phyloP scores from a whole-genome alignment of 768 basidiomycete genomes.

The Strobilomyces echinocephalus region DNA sequence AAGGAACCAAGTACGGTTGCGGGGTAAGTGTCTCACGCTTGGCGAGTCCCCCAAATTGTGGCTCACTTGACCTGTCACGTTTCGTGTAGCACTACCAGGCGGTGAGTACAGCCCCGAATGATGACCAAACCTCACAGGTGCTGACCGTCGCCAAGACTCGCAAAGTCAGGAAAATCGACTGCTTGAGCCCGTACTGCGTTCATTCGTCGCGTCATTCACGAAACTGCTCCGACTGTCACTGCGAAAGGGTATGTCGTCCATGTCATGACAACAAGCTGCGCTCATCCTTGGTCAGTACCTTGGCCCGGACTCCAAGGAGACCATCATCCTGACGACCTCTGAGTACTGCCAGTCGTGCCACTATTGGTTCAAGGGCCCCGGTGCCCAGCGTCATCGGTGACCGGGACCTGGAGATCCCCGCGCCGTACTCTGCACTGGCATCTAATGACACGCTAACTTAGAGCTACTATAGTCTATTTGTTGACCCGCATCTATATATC shows the following conservation, averaged over 20 bases:
- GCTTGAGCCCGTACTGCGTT: slow-evolving; percentile 34
- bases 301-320: slow-evolving; percentile 67
- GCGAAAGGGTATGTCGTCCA: slow-evolving; percentile 38
- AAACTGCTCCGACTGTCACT: slow-evolving; percentile 40
- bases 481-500: slow-evolving; percentile 10
- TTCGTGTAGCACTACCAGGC: slow-evolving; percentile 59
- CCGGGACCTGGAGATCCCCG: not conserved
- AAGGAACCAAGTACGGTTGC: slow-evolving; percentile 72
- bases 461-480: slow-evolving; percentile 23
- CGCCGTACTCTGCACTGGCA: slow-evolving; percentile 9
- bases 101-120: slow-evolving; percentile 41
- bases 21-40: slow-evolving; percentile 40
- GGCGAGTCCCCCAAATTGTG: not conserved
- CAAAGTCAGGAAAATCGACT: slow-evolving; percentile 33
- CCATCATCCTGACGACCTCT: slow-evolving; percentile 43
- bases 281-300: slow-evolving; percentile 40
- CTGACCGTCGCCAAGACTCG: slow-evolving; percentile 28
- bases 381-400: slow-evolving; percentile 38
- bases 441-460: slow-evolving; percentile 28
- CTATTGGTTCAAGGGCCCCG: slow-evolving; percentile 49
- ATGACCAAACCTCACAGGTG: not conserved
- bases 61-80: slow-evolving; percentile 6
- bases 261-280: not conserved
- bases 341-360: slow-evolving; percentile 57
- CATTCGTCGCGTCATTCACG: slow-evolving; percentile 37